phyloP scores from a whole-genome alignment of 129 eudicot species.

The Gnaphalium uliginosum region DNA sequence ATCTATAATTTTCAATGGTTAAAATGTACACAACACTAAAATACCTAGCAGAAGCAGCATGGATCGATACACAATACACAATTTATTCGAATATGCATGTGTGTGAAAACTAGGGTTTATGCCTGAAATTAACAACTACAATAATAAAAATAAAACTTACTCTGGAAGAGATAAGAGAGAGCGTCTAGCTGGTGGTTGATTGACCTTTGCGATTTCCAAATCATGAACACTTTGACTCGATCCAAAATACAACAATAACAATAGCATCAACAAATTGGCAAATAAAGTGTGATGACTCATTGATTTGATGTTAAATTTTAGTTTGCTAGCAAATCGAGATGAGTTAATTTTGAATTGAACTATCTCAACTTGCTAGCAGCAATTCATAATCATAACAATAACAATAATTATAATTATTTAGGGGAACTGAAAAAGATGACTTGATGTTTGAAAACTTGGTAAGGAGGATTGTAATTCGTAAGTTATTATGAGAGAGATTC shows the following conservation, averaged over 20 bases:
- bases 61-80: neutral
- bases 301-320: neutral
- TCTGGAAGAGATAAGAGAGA: conserved; percentile 42
- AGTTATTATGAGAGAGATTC: conserved; percentile 28
- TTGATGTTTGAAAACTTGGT: neutral
- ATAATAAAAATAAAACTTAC: conserved; percentile 29
- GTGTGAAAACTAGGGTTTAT: conserved; percentile 5
- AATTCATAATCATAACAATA: neutral
- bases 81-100: neutral
- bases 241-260: conserved; percentile 27
- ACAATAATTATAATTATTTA: neutral
- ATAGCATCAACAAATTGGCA: neutral
- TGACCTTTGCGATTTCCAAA: conserved; percentile 18
- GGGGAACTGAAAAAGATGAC: neutral
- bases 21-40: neutral
- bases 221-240: conserved; percentile 27
- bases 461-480: neutral
- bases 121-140: conserved; percentile 5
- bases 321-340: neutral
- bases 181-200: conserved; percentile 44
- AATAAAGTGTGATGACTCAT: conserved; percentile 19
- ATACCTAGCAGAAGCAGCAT: neutral
- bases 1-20: neutral
- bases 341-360: conserved; percentile 1
- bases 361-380: neutral